These are phyloP conservation scores for Globisporangium cederbergense DNA, from an alignment of 352 stramenopile genomes.

Conservation along the genomic window DNA sequence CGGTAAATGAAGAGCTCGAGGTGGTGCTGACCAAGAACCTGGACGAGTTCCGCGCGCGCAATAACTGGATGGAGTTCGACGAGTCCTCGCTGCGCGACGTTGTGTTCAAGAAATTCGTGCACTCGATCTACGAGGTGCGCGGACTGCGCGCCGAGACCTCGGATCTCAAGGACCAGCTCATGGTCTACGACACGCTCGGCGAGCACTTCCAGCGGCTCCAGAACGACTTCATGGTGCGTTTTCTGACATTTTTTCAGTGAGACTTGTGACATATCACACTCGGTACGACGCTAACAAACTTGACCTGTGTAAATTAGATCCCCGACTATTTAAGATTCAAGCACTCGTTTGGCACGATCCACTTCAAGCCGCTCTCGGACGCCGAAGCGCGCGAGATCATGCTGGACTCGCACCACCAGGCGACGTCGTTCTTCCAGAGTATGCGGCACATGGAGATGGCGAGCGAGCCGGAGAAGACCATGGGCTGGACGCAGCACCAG, in stretches of 20 bases:
- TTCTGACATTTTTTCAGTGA: neutral
- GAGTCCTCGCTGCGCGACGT: constrained; percentile 44
- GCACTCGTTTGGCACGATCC: constrained; percentile 54
- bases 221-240: constrained; percentile 41
- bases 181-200: constrained; percentile 58
- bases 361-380: constrained; percentile 50
- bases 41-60: constrained; percentile 25
- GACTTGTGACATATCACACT: neutral
- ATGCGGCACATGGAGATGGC: constrained; percentile 29
- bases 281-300: neutral
- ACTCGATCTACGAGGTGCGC: constrained; percentile 74
- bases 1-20: constrained; percentile 62
- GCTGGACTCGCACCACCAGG: constrained; percentile 65
- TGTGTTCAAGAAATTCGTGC: constrained; percentile 61
- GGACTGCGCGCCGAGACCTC: constrained; percentile 36
- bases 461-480: constrained; percentile 56
- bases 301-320: constrained; percentile 22
- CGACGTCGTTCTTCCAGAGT: constrained; percentile 65
- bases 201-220: constrained; percentile 71
- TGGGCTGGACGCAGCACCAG: constrained; percentile 74
- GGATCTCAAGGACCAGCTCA: constrained; percentile 49
- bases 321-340: constrained; percentile 28
- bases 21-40: constrained; percentile 36
- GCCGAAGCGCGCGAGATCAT: constrained; percentile 58
- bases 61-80: constrained; percentile 57